Evolutionary conservation across 1,139 yeast genomes (phyloP).

Genomic region (Scheffersomyces quercinus): DNA sequence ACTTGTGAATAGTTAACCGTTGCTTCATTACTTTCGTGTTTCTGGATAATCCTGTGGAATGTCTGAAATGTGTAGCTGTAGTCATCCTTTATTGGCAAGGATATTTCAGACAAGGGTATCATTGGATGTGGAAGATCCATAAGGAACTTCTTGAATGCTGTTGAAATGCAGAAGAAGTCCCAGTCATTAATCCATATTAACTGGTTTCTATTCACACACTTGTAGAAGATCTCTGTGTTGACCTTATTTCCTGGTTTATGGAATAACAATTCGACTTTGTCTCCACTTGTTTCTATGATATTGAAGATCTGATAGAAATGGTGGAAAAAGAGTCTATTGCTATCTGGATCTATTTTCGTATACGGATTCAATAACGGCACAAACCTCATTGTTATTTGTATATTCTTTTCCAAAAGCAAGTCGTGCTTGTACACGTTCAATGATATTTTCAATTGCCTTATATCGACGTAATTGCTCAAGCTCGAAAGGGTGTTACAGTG

Average conservation of each 20-base stretch:
- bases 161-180: constrained; percentile 61
- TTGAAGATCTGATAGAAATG: constrained; percentile 53
- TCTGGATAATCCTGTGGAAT: constrained; percentile 30
- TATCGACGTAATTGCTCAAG: constrained; percentile 66
- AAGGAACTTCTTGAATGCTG: constrained; percentile 51
- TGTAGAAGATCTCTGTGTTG: constrained; percentile 49
- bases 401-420: constrained; percentile 23
- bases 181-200: constrained; percentile 60
- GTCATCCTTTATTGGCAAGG: constrained; percentile 50
- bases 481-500: constrained; percentile 61
- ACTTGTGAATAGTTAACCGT: constrained; percentile 20
- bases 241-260: constrained; percentile 60
- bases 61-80: constrained; percentile 36
- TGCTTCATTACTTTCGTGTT: constrained; percentile 5
- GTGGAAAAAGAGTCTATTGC: constrained; percentile 35
- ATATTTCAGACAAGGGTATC: constrained; percentile 43
- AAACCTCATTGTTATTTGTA: constrained; percentile 19
- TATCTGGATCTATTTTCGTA: constrained; percentile 19
- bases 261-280: constrained; percentile 48
- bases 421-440: constrained; percentile 63
- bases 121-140: constrained; percentile 46
- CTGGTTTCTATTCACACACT: constrained; percentile 57
- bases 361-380: constrained; percentile 25
- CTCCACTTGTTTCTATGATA: constrained; percentile 46
- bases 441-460: constrained; percentile 75